Evolutionary conservation across 2,329 filamentous ascomycete genomes (phyloP).

Genomic region (Erysiphe pulchra): DNA sequence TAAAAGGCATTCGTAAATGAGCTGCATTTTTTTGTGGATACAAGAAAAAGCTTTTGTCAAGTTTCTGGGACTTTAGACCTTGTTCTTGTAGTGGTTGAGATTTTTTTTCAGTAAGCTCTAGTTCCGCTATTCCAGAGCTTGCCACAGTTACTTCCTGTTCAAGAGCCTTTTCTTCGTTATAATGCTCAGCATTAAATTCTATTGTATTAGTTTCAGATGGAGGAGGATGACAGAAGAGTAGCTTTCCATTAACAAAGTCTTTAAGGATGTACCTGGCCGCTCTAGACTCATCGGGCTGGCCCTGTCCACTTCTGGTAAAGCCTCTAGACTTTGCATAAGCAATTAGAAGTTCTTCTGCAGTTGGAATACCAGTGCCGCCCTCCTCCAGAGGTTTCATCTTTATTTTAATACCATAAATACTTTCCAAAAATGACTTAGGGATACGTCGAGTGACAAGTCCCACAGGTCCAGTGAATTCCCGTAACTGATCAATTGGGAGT

Average conservation of each 20-base stretch:
- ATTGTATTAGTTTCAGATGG: slow-evolving; percentile 43
- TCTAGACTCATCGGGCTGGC: slow-evolving; percentile 79
- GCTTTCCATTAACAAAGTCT: slow-evolving; percentile 91
- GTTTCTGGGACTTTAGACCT: slow-evolving; percentile 46
- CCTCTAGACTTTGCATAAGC: slow-evolving; percentile 76
- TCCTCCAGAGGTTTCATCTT: slow-evolving; percentile 59
- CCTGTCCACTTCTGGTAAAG: slow-evolving; percentile 69
- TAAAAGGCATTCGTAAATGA: slow-evolving; percentile 59
- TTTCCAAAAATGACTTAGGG: slow-evolving; percentile 70
- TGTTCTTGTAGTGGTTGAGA: slow-evolving; percentile 26
- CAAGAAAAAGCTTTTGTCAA: slow-evolving; percentile 82
- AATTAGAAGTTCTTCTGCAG: slow-evolving; percentile 58
- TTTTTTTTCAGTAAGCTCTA: slow-evolving; percentile 17
- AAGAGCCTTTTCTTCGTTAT: slow-evolving; percentile 60
- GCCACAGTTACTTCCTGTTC: slow-evolving; percentile 50
- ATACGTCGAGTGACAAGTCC: slow-evolving; percentile 64
- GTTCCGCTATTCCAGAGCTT: slow-evolving; percentile 13
- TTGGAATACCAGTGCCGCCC: slow-evolving; percentile 71
- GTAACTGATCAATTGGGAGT: slow-evolving; percentile 83
- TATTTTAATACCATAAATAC: slow-evolving; percentile 83
- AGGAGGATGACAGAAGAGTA: slow-evolving; percentile 76
- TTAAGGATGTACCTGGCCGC: slow-evolving; percentile 79
- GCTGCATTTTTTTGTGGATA: slow-evolving; percentile 32
- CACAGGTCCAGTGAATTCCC: slow-evolving; percentile 74
- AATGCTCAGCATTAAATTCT: slow-evolving; percentile 74